Conservation (phyloP, 225 moss, liverwort and hornwort species). For the Sphagnum tenellum region DNA sequence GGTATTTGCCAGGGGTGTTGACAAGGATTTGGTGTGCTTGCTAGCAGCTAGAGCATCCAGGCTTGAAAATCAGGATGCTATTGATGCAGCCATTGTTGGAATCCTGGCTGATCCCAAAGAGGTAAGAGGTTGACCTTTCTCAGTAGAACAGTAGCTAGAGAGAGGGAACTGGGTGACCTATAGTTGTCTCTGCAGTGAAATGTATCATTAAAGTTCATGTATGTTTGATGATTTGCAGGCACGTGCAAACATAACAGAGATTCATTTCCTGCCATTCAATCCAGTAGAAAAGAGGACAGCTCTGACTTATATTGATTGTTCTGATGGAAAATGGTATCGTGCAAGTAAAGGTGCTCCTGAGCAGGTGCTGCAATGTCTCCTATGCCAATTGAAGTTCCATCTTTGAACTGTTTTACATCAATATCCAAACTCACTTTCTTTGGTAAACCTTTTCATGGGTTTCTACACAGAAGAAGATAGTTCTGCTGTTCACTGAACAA, state of each 20-base stretch:
- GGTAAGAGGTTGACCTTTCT: slow-evolving; percentile 8
- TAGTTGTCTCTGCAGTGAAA: no score
- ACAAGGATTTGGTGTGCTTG: slow-evolving; percentile 41
- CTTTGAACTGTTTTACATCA: not conserved
- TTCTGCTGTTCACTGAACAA: no score
- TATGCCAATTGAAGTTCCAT: no score
- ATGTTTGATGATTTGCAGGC: slow-evolving; percentile 15
- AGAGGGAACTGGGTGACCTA: no score
- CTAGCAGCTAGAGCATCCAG: slow-evolving; percentile 54
- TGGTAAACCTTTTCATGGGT: no score
- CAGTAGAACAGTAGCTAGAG: no score
- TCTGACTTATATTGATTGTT: slow-evolving; percentile 41
- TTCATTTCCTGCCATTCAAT: slow-evolving; percentile 55
- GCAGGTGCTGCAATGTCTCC: slow-evolving; percentile 12
- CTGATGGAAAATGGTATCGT: slow-evolving; percentile 52
- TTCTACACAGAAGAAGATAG: no score
- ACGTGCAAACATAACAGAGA: slow-evolving; percentile 44
- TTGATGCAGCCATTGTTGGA: slow-evolving; percentile 55
- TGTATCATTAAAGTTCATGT: no score
- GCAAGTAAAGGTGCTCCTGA: slow-evolving; percentile 71
- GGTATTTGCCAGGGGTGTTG: slow-evolving; percentile 13
- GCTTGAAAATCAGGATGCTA: slow-evolving; percentile 52
- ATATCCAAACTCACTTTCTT: no score
- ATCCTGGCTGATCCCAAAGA: slow-evolving; percentile 53
- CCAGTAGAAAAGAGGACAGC: slow-evolving; percentile 74